Base-by-base conservation (phyloP, 2,329 filamentous ascomycete species). In the Sarocladium brachiariae region DNA sequence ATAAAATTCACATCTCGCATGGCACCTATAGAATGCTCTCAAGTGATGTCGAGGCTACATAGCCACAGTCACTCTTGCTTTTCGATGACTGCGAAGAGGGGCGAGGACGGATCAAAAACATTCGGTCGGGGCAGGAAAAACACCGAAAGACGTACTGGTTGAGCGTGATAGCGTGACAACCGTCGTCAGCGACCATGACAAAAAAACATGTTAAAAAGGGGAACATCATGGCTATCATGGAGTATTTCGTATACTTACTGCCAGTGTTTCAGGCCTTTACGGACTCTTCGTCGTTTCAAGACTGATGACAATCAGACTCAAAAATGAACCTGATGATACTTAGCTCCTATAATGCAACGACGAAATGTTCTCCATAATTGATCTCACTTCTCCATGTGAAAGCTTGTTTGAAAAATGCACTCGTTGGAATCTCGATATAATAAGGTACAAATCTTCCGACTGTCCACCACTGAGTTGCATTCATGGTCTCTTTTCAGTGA, bases 21-120 rank as follows among this genome's bases (percentile, higher is more conserved):
- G 33, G 19, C 46, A 49, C 30, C 21, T 37, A 49, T 49, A 49
- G 46, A 49, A 24, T 49, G 46, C 46, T 49, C 21, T 16, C 30
- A 19, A 13, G 18, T 37, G 21, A 19, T 31, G 24, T 35, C 21
- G 46, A 7, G 45, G 21, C 31, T 25, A n/a, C 46, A 25, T 18
- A 25, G 30, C 21, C 31, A 9, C 10, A 37, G 46, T 25, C n/a
- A 27, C 19, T 18, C 13, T 35, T 47, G 43, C 43, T 47, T 49
- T 37, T 31, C 37, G 25, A 49, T 49, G 8, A 35, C 19, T 35
- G 30, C 30, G 30, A 49, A 25, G 30, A 49, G 30, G 30, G 33
- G 24, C 3, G 43, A 31, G 6, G 43, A 47, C 14, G 25, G 19
- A 45, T 13, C 13, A 25, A 47, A 47, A 47, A 7, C 8, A 11